Conservation (phyloP, 768 basidiomycete species). For the Termitomyces sp. region DNA sequence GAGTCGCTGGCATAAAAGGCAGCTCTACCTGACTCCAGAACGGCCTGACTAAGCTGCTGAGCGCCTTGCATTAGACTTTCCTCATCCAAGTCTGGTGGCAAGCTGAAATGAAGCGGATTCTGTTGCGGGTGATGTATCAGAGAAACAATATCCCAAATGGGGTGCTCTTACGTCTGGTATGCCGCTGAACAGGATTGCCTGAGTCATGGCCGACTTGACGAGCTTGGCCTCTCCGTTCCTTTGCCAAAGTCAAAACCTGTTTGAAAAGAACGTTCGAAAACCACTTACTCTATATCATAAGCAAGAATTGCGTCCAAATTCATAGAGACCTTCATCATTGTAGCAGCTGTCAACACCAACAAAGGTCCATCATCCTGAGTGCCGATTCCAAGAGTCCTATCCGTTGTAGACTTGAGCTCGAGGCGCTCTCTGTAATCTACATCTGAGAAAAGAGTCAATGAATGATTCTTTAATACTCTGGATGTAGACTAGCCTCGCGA, state of each 20-base stretch:
- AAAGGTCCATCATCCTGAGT: constrained; percentile 40
- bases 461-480: background rate
- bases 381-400: constrained; percentile 68
- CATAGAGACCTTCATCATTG: constrained; percentile 61
- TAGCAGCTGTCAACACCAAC: constrained; percentile 59
- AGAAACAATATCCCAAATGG: background rate
- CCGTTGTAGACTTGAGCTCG: constrained; percentile 59
- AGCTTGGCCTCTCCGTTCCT: constrained; percentile 62
- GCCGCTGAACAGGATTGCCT: constrained; percentile 76
- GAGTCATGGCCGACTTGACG: constrained; percentile 75
- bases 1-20: background rate
- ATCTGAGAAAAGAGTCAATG: constrained; percentile 30
- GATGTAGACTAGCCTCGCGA: constrained; percentile 42
- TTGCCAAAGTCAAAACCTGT: constrained; percentile 1
- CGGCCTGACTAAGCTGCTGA: constrained; percentile 64
- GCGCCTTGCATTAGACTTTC: constrained; percentile 77
- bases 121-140: constrained; percentile 17
- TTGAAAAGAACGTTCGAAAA: background rate
- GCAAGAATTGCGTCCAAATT: constrained; percentile 54
- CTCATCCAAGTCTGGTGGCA: constrained; percentile 74
- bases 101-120: constrained; percentile 78
- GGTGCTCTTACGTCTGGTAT: constrained; percentile 42
- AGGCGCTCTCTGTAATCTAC: constrained; percentile 68
- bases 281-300: constrained; percentile 62
- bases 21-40: constrained; percentile 65